Conservation (phyloP, 2,329 filamentous ascomycete genomes). For the Phyllosticta citriasiana region DNA sequence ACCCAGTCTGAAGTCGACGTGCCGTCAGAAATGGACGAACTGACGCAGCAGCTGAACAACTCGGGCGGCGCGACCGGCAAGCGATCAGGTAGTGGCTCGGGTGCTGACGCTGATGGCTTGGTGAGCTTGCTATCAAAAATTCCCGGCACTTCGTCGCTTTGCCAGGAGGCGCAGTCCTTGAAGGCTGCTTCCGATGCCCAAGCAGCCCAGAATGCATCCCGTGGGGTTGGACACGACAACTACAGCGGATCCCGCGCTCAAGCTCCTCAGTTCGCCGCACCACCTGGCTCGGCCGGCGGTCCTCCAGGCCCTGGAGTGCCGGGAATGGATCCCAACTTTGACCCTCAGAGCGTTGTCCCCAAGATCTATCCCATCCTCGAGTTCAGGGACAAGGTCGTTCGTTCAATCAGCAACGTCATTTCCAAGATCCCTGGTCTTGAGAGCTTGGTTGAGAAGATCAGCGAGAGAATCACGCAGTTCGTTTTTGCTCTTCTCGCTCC, state of each 20-base stretch:
- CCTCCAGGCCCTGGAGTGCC: constrained; percentile 48
- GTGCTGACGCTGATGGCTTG: constrained; percentile 36
- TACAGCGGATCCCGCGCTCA: constrained; percentile 28
- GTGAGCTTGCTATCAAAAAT: constrained; percentile 66
- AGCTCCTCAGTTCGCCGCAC: constrained; percentile 28
- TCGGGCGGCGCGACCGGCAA: constrained; percentile 25
- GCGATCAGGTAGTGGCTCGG: constrained; percentile 21
- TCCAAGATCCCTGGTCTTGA: constrained; percentile 89
- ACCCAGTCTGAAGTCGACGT: constrained; percentile 33
- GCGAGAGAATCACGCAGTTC: constrained; percentile 85
- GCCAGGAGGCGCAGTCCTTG: constrained; percentile 36
- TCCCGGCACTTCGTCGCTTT: constrained; percentile 45
- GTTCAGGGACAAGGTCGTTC: constrained; percentile 90
- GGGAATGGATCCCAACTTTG: constrained; percentile 66
- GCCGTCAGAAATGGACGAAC: constrained; percentile 33
- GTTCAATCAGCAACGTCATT: constrained; percentile 72
- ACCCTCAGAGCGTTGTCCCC: constrained; percentile 39
- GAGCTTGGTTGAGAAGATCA: constrained; percentile 82
- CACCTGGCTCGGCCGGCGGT: constrained; percentile 34
- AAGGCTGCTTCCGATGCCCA: constrained; percentile 40
- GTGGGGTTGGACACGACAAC: constrained; percentile 30
- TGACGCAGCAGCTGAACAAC: constrained; percentile 34
- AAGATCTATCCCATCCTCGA: constrained; percentile 91
- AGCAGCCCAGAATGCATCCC: constrained; percentile 27
- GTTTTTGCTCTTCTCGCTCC: constrained; percentile 84